Evolutionary conservation across 192 early-diverging fungal genomes (phyloP).

Genomic region (Gryganskiella cystojenkinii): DNA sequence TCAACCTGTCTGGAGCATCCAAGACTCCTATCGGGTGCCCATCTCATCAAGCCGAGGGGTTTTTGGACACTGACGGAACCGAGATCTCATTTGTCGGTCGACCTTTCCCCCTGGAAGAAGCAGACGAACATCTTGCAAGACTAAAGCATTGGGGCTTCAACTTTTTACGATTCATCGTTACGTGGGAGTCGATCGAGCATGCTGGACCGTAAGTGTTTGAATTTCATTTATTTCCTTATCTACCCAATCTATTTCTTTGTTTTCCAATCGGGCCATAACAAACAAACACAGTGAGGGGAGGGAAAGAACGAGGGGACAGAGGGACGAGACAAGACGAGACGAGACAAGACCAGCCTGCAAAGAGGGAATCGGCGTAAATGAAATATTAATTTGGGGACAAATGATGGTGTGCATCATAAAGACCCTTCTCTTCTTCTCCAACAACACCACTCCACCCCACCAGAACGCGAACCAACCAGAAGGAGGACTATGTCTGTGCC

Average conservation of each 20-base stretch:
- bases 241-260: background rate
- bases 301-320: too few species aligned
- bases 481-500: too few species aligned
- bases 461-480: too few species aligned
- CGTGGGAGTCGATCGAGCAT: slow-evolving; percentile 83
- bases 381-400: too few species aligned
- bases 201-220: slow-evolving; percentile 63
- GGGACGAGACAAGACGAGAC: too few species aligned
- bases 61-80: slow-evolving; percentile 64
- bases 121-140: slow-evolving; percentile 76
- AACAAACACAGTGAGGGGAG: too few species aligned
- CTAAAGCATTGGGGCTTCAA: slow-evolving; percentile 79
- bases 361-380: too few species aligned
- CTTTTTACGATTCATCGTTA: slow-evolving; percentile 74
- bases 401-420: too few species aligned
- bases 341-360: too few species aligned
- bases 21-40: slow-evolving; percentile 61
- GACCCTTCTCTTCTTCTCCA: too few species aligned
- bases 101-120: slow-evolving; percentile 76
- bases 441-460: too few species aligned
- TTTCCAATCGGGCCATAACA: too few species aligned
- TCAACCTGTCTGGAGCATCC: slow-evolving; percentile 64
- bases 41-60: slow-evolving; percentile 56
- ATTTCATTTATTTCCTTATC: background rate
- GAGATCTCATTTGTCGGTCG: slow-evolving; percentile 77